Evolutionary conservation across 2,329 filamentous ascomycete genomes (phyloP), one percentile per base, ranked within the genome.

Genomic region (Cordyceps javanica): DNA sequence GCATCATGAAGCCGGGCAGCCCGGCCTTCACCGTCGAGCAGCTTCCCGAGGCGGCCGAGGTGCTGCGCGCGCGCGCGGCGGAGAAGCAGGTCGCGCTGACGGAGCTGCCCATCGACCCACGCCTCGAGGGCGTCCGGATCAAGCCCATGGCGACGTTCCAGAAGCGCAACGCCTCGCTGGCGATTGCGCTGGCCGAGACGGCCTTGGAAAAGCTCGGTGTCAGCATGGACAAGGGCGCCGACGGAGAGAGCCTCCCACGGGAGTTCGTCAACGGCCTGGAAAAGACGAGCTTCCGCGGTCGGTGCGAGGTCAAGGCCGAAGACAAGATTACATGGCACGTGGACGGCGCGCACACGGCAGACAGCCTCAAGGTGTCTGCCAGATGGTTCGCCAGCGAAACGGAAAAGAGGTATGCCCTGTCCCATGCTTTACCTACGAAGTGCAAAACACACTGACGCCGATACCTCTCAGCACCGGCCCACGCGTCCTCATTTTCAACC

Each of bases 321-420:
- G 77, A 75, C 3, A 66, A 67, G 2, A 75, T 96, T 5, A 79
- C 78, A 16, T 99, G 93, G 92, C 88, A 92, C 67, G 82, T 99
- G 21, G 94, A 99, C 68, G 92, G 94, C 9, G 94, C 91, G 2
- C 94, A 99, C 72, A 99, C 93, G 0, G 79, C 88, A 3, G 93
- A 97, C 68, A 97, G 91, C 68, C 87, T 99, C 56, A 83, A 88
- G 62, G 82, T 90, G 62, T 90, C 91, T 5, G 87, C 87, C 0
- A 82, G 82, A 61, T 97, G 92, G 92, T 97, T 96, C 67, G 82
- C 84, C 2, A 70, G 71, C 10, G 77, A 82, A 64, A 75, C 67
- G n/a, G 66, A 69, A 30, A 60, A 60, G 49, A 66, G 65, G 69
- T 70, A 42, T 25, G 16, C 30, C 5, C 5, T 3, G 21, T 21